phyloP scores from a whole-genome alignment of 306 rosid species.

The Vigna reflexopilosa region DNA sequence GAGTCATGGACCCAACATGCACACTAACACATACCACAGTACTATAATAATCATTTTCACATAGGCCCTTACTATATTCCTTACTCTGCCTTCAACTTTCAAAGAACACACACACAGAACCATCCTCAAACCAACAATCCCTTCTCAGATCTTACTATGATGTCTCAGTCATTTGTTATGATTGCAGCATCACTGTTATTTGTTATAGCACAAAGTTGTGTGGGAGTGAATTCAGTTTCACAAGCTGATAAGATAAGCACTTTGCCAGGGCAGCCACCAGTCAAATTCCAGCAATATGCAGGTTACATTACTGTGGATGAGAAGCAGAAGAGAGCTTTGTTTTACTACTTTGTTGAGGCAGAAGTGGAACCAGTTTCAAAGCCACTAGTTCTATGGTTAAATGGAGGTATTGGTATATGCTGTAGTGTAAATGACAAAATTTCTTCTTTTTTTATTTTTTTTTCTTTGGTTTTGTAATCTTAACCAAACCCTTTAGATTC shows the following conservation, averaged over 20 bases:
- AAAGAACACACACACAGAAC: background rate
- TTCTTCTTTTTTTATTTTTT: background rate
- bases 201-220: conserved; percentile 35
- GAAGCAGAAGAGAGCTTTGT: conserved; percentile 64
- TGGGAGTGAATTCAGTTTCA: conserved; percentile 43
- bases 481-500: background rate
- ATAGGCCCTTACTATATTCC: conserved; percentile 1
- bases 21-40: background rate
- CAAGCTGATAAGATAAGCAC: conserved; percentile 57
- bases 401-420: conserved; percentile 75
- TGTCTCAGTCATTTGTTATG: conserved; percentile 45
- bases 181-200: conserved; percentile 39
- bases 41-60: background rate
- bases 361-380: conserved; percentile 74
- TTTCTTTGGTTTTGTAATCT: background rate
- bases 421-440: background rate
- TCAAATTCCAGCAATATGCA: conserved; percentile 71
- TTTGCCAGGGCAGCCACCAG: conserved; percentile 87
- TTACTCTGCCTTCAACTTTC: conserved; percentile 6
- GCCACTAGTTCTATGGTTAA: conserved; percentile 92
- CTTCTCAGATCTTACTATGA: conserved; percentile 47
- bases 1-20: conserved; percentile 18
- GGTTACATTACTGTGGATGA: conserved; percentile 82
- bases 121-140: background rate
- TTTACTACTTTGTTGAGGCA: conserved; percentile 86